These are phyloP conservation scores for Theileria parva DNA, from an alignment of 169 alveolate species.

Conservation along the genomic window DNA sequence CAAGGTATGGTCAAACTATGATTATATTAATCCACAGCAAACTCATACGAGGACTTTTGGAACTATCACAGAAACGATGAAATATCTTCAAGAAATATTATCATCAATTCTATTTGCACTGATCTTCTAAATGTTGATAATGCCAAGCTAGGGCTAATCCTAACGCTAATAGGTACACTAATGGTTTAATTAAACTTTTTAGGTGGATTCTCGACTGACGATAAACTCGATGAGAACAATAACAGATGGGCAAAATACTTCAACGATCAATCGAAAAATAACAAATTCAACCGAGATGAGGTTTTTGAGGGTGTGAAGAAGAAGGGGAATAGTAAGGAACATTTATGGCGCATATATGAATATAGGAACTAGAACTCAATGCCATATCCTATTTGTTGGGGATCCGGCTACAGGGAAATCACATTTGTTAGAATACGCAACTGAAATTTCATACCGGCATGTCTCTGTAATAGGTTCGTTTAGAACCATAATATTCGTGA, in stretches of 20 bases:
- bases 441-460: constrained; percentile 66
- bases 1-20: constrained; percentile 1
- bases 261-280: background rate
- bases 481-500: constrained; percentile 51
- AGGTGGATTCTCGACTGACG: constrained; percentile 3
- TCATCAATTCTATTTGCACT: constrained; percentile 14
- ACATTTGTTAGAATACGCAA: constrained; percentile 82
- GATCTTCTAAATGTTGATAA: constrained; percentile 12
- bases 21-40: constrained; percentile 28
- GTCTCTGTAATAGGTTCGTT: constrained; percentile 71
- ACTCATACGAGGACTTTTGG: constrained; percentile 38
- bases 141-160: constrained; percentile 36
- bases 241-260: constrained; percentile 39
- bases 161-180: constrained; percentile 37
- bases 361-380: constrained; percentile 62
- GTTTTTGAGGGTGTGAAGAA: constrained; percentile 1
- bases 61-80: constrained; percentile 18
- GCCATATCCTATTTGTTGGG: constrained; percentile 90
- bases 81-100: background rate
- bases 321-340: background rate
- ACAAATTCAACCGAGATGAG: background rate
- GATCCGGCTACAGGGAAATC: constrained; percentile 97
- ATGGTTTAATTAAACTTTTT: background rate
- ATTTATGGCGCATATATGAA: constrained; percentile 15
- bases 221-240: constrained; percentile 11